These are phyloP conservation scores for Backusella parvicylindrica DNA, from an alignment of 192 early-diverging fungal genomes.

Conservation along the genomic window DNA sequence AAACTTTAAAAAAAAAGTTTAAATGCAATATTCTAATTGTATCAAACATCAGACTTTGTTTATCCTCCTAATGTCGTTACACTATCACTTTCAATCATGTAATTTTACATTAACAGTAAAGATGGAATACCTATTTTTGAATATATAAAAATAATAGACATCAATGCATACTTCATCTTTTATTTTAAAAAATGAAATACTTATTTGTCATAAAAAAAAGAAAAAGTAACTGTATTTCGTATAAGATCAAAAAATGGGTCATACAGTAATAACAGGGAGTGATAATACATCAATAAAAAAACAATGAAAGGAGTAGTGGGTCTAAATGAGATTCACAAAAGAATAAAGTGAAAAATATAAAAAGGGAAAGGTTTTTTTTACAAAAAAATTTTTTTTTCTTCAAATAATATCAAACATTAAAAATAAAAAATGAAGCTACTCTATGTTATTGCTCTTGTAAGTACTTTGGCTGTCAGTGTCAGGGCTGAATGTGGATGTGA, in stretches of 20 bases:
- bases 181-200: neutral
- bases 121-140: too few relatives aligned
- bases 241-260: neutral
- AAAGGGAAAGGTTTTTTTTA: neutral
- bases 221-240: neutral
- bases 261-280: neutral
- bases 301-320: neutral
- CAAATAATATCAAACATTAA: neutral
- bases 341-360: neutral
- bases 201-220: neutral
- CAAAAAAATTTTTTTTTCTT: neutral
- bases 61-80: neutral
- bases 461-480: neutral
- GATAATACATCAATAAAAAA: neutral
- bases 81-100: neutral
- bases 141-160: neutral
- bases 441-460: neutral
- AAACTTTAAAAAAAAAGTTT: neutral
- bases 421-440: slow-evolving; percentile 9
- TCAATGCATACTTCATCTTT: neutral
- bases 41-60: neutral
- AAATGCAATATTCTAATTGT: slow-evolving; percentile 1
- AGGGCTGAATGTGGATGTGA: slow-evolving; percentile 13
- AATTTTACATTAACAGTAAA: neutral
- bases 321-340: neutral